A percentile compares a stretch with the other conserved stretches of the same genome.
These are phyloP conservation scores for Pichia pseudocactophila DNA, from an alignment of 805 yeast genomes.

Conservation along the genomic window DNA sequence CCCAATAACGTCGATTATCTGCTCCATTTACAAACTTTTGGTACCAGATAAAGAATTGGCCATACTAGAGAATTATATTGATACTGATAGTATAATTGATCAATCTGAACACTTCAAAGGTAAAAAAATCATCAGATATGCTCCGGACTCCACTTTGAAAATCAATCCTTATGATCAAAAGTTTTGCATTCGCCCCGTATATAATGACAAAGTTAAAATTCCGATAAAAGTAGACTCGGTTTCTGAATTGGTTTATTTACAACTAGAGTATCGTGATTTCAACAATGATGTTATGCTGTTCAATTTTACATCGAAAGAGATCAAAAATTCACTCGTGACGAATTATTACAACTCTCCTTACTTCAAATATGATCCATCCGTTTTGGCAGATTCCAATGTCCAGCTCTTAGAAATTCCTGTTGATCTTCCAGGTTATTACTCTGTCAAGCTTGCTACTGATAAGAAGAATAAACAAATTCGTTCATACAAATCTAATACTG, in stretches of 20 bases:
- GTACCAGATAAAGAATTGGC: constrained; percentile 27
- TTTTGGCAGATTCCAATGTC: constrained; percentile 31
- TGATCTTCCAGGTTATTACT: constrained; percentile 66
- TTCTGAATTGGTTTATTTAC: constrained; percentile 56
- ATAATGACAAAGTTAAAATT: constrained; percentile 32
- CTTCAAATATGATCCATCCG: constrained; percentile 14
- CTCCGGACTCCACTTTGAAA: constrained; percentile 85
- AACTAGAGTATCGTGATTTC: constrained; percentile 52
- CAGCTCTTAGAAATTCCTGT: constrained; percentile 61
- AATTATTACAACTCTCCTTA: constrained; percentile 19
- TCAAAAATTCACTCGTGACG: constrained; percentile 30
- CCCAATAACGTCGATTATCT: constrained; percentile 30
- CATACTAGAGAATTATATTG: constrained; percentile 26
- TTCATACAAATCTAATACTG: constrained; percentile 49
- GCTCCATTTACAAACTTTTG: constrained; percentile 14
- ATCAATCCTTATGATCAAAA: constrained; percentile 66
- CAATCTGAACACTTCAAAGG: constrained; percentile 71
- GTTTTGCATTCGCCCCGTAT: constrained; percentile 45
- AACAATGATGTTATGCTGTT: constrained; percentile 38
- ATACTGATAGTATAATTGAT: constrained; percentile 30
- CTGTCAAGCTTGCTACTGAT: constrained; percentile 60
- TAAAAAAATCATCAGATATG: constrained; percentile 70
- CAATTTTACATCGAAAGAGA: constrained; percentile 49
- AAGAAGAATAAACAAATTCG: constrained; percentile 44
- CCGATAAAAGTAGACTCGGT: constrained; percentile 82